A percentile compares a stretch with the other conserved stretches of the same genome.
Evolutionary conservation across 768 basidiomycete genomes (phyloP).

Genomic region (Vishniacozyma victoriae): DNA sequence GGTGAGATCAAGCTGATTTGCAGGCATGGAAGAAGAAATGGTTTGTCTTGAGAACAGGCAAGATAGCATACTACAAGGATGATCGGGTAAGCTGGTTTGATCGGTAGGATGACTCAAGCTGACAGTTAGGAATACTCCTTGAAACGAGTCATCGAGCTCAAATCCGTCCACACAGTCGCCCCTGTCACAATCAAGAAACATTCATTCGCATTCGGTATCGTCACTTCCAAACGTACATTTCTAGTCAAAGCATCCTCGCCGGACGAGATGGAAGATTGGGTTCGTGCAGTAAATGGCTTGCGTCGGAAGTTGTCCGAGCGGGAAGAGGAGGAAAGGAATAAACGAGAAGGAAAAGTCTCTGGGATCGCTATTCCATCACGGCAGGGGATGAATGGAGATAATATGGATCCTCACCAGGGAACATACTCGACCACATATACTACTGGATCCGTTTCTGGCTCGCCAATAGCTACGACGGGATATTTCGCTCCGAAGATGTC

Average conservation of each 20-base stretch:
- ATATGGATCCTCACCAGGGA: constrained; percentile 8
- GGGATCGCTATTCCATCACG: constrained; percentile 3
- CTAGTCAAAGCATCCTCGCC: constrained; percentile 74
- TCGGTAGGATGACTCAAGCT: not conserved
- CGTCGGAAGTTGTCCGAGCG: constrained; percentile 55
- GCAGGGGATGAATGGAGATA: constrained; percentile 2
- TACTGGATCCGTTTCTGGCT: not conserved
- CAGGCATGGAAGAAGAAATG: constrained; percentile 99
- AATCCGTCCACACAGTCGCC: constrained; percentile 84
- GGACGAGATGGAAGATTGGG: constrained; percentile 76
- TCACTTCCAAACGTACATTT: constrained; percentile 82
- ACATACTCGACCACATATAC: constrained; percentile 3
- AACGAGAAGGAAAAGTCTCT: constrained; percentile 10
- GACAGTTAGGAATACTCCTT: constrained; percentile 70
- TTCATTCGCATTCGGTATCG: constrained; percentile 79
- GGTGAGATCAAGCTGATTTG: constrained; percentile 1
- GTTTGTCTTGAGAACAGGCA: constrained; percentile 89
- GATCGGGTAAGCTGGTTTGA: constrained; percentile 53
- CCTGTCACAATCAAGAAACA: constrained; percentile 84
- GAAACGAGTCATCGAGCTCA: constrained; percentile 75
- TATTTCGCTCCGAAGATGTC: not conserved
- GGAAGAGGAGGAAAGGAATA: constrained; percentile 40
- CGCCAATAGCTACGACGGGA: constrained; percentile 3
- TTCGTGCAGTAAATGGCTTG: constrained; percentile 70
- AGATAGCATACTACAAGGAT: constrained; percentile 94